These are phyloP conservation scores for Bryopsis sp. DNA, from an alignment of 139 green algal genomes.

Conservation along the genomic window DNA sequence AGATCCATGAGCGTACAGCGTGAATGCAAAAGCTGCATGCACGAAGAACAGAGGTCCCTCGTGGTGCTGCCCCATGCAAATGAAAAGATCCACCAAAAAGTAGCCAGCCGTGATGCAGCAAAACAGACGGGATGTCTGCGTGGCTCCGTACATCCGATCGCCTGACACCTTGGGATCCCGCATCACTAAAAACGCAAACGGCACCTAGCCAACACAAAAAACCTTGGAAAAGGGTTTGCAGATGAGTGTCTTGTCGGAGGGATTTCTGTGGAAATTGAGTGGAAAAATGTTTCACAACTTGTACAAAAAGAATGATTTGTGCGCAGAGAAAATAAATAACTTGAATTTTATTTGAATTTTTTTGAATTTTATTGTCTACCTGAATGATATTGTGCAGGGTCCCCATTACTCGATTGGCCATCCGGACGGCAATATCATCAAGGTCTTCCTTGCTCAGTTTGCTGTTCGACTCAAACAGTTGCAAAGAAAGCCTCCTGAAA, in stretches of 20 bases:
- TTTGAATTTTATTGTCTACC: too few relatives aligned
- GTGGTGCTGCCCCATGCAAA: background rate
- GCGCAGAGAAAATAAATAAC: too few relatives aligned
- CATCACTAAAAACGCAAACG: conserved; percentile 14
- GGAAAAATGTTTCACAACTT: too few relatives aligned
- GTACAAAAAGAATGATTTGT: too few relatives aligned
- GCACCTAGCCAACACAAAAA: background rate
- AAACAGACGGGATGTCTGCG: background rate
- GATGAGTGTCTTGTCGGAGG: too few relatives aligned
- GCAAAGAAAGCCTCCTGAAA: too few relatives aligned
- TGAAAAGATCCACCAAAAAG: conserved; percentile 13
- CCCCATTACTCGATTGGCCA: background rate
- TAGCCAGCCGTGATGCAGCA: conserved; percentile 12
- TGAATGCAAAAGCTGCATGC: background rate
- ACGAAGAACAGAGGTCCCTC: conserved; percentile 17
- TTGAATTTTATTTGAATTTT: too few relatives aligned
- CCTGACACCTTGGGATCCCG: background rate
- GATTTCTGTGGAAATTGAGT: too few relatives aligned
- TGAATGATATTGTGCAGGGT: conserved; percentile 8
- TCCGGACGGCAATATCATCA: too few relatives aligned
- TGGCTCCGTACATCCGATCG: conserved; percentile 16
- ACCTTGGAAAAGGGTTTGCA: background rate
- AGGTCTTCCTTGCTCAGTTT: too few relatives aligned
- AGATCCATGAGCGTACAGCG: conserved; percentile 4
- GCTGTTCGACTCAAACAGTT: too few relatives aligned